Conservation (phyloP, 371 early-diverging fungal species). For the Rhizopus sp. region DNA sequence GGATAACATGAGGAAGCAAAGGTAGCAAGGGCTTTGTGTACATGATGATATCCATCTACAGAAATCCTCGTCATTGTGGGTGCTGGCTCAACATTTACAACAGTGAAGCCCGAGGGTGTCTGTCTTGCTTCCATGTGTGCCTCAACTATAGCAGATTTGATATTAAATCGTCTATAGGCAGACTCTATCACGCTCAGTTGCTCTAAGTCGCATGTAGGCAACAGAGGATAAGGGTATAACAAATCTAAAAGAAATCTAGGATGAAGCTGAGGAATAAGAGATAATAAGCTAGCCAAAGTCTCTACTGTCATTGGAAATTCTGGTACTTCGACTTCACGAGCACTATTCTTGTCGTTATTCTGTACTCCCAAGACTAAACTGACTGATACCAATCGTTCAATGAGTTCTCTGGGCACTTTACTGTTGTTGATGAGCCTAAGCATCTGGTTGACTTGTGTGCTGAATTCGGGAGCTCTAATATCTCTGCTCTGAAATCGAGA, state of each 20-base stretch:
- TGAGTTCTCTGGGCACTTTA: constrained; percentile 25
- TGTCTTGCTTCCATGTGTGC: constrained; percentile 53
- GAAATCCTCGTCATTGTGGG: constrained; percentile 19
- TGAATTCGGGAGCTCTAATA: constrained; percentile 61
- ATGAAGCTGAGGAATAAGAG: constrained; percentile 52
- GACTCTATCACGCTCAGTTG: constrained; percentile 68
- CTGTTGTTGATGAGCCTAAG: constrained; percentile 33
- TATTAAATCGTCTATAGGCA: constrained; percentile 72
- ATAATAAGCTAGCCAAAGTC: constrained; percentile 50
- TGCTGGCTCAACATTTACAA: constrained; percentile 43
- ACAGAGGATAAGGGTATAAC: constrained; percentile 67
- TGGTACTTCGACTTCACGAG: constrained; percentile 61
- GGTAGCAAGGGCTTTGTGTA: constrained; percentile 45
- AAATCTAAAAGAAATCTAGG: constrained; percentile 65
- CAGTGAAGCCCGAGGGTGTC: constrained; percentile 58
- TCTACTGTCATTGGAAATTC: constrained; percentile 75
- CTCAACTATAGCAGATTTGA: constrained; percentile 47
- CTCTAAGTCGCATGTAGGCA: constrained; percentile 64
- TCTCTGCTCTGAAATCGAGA: constrained; percentile 80
- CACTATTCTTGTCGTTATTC: constrained; percentile 33
- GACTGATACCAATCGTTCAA: constrained; percentile 69
- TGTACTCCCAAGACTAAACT: constrained; percentile 61
- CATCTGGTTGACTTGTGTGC: constrained; percentile 61
- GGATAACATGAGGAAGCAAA: constrained; percentile 37
- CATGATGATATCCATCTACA: constrained; percentile 33